These are phyloP conservation scores for Chlorophyllum brunneum DNA, from an alignment of 768 basidiomycete genomes.

Conservation along the genomic window DNA sequence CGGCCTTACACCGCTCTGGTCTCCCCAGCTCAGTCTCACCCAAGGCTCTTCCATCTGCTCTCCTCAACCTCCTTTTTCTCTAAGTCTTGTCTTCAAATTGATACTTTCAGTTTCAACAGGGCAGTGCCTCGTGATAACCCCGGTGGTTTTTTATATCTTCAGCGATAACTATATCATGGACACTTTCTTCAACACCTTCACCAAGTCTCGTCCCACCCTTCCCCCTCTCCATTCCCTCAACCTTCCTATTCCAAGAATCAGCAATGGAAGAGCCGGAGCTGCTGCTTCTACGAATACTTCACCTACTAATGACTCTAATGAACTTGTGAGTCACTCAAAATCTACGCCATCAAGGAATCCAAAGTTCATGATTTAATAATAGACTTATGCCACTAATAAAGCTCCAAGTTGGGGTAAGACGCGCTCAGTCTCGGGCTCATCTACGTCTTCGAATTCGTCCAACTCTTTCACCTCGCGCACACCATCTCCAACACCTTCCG, in stretches of 20 bases:
- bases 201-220: conserved; percentile 40
- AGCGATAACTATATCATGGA: conserved; percentile 7
- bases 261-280: conserved; percentile 10
- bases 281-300: conserved; percentile 18
- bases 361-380: background rate
- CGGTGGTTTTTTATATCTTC: conserved; percentile 28
- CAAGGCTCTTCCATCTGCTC: conserved; percentile 13
- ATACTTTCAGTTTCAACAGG: conserved; percentile 20
- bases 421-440: background rate
- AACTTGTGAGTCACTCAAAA: background rate
- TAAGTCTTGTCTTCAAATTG: conserved; percentile 19
- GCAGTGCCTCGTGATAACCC: conserved; percentile 35
- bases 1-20: background rate
- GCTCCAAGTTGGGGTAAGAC: conserved; percentile 18
- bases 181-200: conserved; percentile 15
- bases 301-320: conserved; percentile 16
- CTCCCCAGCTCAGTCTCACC: conserved; percentile 7
- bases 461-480: conserved; percentile 13
- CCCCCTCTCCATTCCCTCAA: conserved; percentile 50
- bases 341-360: background rate
- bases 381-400: conserved; percentile 12
- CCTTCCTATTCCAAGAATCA: conserved; percentile 23
- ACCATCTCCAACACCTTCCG: conserved; percentile 19
- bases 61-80: conserved; percentile 20
- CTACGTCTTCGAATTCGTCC: background rate